Conservation (phyloP, 768 basidiomycete species). For the Kwoniella heveanensis region DNA sequence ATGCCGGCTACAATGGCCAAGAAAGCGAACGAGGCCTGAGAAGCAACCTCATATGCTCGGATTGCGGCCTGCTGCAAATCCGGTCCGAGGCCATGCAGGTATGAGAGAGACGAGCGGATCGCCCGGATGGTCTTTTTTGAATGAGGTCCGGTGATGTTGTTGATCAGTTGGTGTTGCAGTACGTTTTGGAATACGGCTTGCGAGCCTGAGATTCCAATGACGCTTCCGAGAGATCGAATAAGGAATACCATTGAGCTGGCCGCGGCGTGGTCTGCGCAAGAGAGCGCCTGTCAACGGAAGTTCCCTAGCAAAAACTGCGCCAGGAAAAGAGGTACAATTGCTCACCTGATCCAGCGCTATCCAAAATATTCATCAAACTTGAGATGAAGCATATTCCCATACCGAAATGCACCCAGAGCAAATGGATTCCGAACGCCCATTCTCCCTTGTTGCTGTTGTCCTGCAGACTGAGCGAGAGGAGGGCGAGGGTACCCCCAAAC, state of each 20-base stretch:
- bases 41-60: constrained; percentile 16
- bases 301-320: neutral
- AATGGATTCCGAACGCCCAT: constrained; percentile 17
- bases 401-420: constrained; percentile 30
- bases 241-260: constrained; percentile 30
- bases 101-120: constrained; percentile 24
- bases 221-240: constrained; percentile 25
- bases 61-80: constrained; percentile 5
- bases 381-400: constrained; percentile 35
- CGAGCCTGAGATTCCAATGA: constrained; percentile 27
- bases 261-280: constrained; percentile 25
- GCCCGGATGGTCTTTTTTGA: constrained; percentile 15
- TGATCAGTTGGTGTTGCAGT: constrained; percentile 14
- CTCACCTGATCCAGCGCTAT: constrained; percentile 22
- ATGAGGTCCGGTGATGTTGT: constrained; percentile 10
- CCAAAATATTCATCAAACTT: constrained; percentile 26
- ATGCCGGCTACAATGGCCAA: constrained; percentile 21
- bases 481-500: constrained; percentile 12
- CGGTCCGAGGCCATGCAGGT: constrained; percentile 13
- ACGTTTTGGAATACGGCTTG: constrained; percentile 31
- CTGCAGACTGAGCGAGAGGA: constrained; percentile 19
- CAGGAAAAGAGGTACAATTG: too few species aligned
- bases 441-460: constrained; percentile 14
- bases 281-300: neutral
- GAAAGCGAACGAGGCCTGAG: constrained; percentile 18